phyloP scores from a whole-genome alignment of 768 basidiomycete genomes.

The Boletus bicolor region DNA sequence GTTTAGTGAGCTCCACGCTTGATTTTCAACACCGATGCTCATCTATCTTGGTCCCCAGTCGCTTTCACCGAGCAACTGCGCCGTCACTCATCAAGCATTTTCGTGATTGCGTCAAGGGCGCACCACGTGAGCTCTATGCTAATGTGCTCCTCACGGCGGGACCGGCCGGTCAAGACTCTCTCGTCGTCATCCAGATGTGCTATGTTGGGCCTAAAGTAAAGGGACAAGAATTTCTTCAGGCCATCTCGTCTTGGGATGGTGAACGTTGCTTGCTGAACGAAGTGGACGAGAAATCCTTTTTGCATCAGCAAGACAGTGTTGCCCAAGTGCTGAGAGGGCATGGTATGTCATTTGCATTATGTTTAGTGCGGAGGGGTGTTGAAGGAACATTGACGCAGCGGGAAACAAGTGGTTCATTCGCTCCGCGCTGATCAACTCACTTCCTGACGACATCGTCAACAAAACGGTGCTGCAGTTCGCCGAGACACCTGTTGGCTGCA shows the following conservation, averaged over 20 bases:
- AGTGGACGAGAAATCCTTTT: conserved; percentile 84
- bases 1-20: conserved; percentile 64
- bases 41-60: conserved; percentile 43
- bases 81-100: conserved; percentile 88
- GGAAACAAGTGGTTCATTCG: conserved; percentile 92
- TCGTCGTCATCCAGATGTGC: conserved; percentile 91
- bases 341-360: conserved; percentile 41
- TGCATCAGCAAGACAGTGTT: conserved; percentile 88
- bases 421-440: conserved; percentile 74
- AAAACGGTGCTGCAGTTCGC: conserved; percentile 79
- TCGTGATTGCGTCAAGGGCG: conserved; percentile 88
- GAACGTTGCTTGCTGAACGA: conserved; percentile 85
- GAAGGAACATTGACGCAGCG: conserved; percentile 38
- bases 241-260: conserved; percentile 88
- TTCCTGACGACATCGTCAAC: conserved; percentile 85
- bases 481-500: conserved; percentile 85
- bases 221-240: conserved; percentile 72
- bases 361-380: not conserved
- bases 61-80: conserved; percentile 83
- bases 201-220: conserved; percentile 75
- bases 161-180: conserved; percentile 76
- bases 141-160: conserved; percentile 91
- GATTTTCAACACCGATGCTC: not conserved
- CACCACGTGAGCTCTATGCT: conserved; percentile 83
- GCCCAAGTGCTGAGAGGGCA: conserved; percentile 85